Percentiles rank a stretch among this genome's conserved stretches.
Evolutionary conservation across 2,329 filamentous ascomycete genomes (phyloP).

Genomic region (Fonsecaea erecta): DNA sequence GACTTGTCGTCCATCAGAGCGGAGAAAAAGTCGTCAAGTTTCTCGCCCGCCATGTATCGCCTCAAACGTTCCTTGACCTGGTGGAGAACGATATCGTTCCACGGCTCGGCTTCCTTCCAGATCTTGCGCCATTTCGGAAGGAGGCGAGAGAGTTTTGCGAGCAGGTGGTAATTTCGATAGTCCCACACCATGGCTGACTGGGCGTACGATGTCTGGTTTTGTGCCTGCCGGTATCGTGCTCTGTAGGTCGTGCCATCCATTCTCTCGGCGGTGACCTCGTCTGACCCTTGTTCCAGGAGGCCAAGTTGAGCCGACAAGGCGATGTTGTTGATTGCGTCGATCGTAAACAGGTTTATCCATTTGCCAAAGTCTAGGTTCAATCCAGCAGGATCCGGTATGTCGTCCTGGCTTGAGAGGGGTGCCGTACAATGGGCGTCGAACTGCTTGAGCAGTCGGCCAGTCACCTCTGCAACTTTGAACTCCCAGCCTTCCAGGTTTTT

Average conservation of each 20-base stretch:
- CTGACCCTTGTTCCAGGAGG: slow-evolving; percentile 54
- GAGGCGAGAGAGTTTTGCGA: background rate
- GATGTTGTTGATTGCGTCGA: slow-evolving; percentile 63
- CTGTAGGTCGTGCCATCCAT: slow-evolving; percentile 40
- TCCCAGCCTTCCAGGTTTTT: slow-evolving; percentile 50
- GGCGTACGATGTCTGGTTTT: slow-evolving; percentile 49
- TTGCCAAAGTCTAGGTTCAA: slow-evolving; percentile 57
- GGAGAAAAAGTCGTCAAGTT: slow-evolving; percentile 64
- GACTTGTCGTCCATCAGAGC: slow-evolving; percentile 59
- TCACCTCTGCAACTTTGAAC: slow-evolving; percentile 46
- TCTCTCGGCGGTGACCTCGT: background rate
- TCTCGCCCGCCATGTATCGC: slow-evolving; percentile 54
- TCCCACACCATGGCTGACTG: slow-evolving; percentile 32
- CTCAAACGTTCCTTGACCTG: slow-evolving; percentile 35
- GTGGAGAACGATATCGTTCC: slow-evolving; percentile 14
- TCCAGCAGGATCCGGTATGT: slow-evolving; percentile 39
- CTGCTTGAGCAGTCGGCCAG: slow-evolving; percentile 19
- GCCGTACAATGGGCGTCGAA: slow-evolving; percentile 44
- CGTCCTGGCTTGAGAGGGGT: slow-evolving; percentile 11
- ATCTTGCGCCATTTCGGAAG: background rate
- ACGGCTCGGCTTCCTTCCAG: background rate
- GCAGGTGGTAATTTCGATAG: background rate
- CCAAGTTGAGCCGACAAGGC: slow-evolving; percentile 51
- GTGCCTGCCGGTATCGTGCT: slow-evolving; percentile 55
- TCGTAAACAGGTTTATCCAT: slow-evolving; percentile 61